Evolutionary conservation across 1,284 basidiomycete genomes (phyloP).

Genomic region (Ceraceosorus bombacis): DNA sequence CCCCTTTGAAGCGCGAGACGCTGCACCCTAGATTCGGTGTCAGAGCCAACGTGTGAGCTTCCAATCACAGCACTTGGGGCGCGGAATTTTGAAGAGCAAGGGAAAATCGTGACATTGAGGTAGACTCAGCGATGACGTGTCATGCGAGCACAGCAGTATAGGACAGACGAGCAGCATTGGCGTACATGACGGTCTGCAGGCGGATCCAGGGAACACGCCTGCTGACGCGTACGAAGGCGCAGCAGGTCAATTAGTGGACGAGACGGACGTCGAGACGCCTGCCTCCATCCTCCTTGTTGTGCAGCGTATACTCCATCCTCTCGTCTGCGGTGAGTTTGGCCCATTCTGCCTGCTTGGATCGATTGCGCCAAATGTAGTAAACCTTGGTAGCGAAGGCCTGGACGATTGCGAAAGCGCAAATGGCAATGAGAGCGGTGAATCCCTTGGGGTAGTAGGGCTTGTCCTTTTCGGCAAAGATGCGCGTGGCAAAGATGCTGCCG

Average conservation of each 20-base stretch:
- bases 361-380: slow-evolving; percentile 27
- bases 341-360: slow-evolving; percentile 19
- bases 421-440: slow-evolving; percentile 20
- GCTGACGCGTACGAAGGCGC: too few species aligned
- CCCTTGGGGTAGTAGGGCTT: slow-evolving; percentile 28
- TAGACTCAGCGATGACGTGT: too few species aligned
- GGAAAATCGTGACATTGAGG: too few species aligned
- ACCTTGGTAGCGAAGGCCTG: slow-evolving; percentile 22
- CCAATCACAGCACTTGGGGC: too few species aligned
- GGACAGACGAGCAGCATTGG: too few species aligned
- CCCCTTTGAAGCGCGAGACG: too few species aligned
- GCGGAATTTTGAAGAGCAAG: too few species aligned
- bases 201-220: too few species aligned
- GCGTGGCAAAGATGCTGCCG: slow-evolving; percentile 20
- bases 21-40: too few species aligned
- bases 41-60: too few species aligned
- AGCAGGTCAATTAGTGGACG: slow-evolving; percentile 14
- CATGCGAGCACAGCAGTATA: too few species aligned
- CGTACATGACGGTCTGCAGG: too few species aligned
- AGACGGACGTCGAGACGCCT: slow-evolving; percentile 24
- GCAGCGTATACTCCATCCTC: slow-evolving; percentile 22
- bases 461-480: slow-evolving; percentile 27
- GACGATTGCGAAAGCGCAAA: slow-evolving; percentile 16
- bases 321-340: slow-evolving; percentile 15
- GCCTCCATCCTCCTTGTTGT: slow-evolving; percentile 23